Evolutionary conservation across 2,329 filamentous ascomycete species (phyloP).

Genomic region (Colletotrichum orchidophilum): DNA sequence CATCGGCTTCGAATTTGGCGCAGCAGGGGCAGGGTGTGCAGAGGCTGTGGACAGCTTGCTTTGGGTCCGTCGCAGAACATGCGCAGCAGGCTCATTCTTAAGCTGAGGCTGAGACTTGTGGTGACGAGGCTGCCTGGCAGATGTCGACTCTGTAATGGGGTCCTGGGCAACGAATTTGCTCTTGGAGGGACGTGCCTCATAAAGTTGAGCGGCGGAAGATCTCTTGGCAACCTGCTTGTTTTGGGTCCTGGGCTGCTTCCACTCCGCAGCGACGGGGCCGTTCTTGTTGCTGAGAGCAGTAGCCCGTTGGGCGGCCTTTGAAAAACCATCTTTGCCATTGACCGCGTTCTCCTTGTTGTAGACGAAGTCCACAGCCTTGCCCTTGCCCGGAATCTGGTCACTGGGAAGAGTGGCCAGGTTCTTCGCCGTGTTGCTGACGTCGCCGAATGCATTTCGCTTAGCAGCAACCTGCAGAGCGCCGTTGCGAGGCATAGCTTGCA

Average conservation of each 20-base stretch:
- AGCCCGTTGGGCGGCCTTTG: conserved; percentile 36
- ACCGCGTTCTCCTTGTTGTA: conserved; percentile 40
- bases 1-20: conserved; percentile 35
- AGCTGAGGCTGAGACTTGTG: conserved; percentile 65
- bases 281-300: conserved; percentile 28
- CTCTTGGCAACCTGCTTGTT: conserved; percentile 26
- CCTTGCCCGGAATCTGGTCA: conserved; percentile 42
- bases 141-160: not conserved
- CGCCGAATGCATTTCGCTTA: conserved; percentile 83
- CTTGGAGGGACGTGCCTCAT: conserved; percentile 22
- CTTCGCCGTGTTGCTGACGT: conserved; percentile 77
- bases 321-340: conserved; percentile 34
- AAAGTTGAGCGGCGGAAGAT: conserved; percentile 20
- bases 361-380: conserved; percentile 47
- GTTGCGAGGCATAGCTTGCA: conserved; percentile 60
- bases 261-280: conserved; percentile 13
- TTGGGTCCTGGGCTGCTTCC: conserved; percentile 29
- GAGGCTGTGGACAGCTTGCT: conserved; percentile 47
- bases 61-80: conserved; percentile 53
- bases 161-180: conserved; percentile 29
- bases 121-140: conserved; percentile 52
- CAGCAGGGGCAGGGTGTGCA: not conserved
- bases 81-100: conserved; percentile 48
- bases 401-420: conserved; percentile 36
- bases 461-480: conserved; percentile 69